Evolutionary conservation across 2,329 filamentous ascomycete species (phyloP).

Genomic region (Neofusicoccum sp.): DNA sequence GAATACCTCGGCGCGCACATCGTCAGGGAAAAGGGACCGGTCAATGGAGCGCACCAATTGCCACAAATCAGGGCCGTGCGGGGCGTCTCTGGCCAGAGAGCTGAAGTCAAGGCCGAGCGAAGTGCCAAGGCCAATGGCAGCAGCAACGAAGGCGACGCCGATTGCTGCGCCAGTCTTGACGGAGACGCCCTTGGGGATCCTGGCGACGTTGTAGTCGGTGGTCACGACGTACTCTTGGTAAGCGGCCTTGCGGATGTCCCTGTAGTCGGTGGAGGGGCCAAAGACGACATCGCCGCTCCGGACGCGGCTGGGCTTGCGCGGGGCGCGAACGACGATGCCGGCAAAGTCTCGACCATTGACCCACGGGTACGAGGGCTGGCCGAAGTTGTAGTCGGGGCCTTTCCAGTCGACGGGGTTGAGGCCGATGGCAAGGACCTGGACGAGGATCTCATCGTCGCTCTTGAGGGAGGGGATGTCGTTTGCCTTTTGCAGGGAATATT

Average conservation of each 20-base stretch:
- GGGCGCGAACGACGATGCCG: constrained; percentile 60
- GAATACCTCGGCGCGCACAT: constrained; percentile 66
- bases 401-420: constrained; percentile 80
- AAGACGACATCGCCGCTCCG: constrained; percentile 54
- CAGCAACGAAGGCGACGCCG: constrained; percentile 73
- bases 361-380: constrained; percentile 68
- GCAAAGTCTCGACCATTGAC: constrained; percentile 70
- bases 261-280: constrained; percentile 72
- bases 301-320: constrained; percentile 27
- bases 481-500: constrained; percentile 5
- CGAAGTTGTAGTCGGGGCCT: constrained; percentile 71
- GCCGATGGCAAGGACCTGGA: constrained; percentile 66
- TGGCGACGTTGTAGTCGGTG: constrained; percentile 66
- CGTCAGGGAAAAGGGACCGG: constrained; percentile 56
- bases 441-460: constrained; percentile 55
- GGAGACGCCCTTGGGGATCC: constrained; percentile 56
- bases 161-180: constrained; percentile 63
- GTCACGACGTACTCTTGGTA: constrained; percentile 72
- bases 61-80: constrained; percentile 61
- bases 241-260: constrained; percentile 70
- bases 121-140: constrained; percentile 66
- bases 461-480: constrained; percentile 12
- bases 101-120: constrained; percentile 70
- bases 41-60: constrained; percentile 53
- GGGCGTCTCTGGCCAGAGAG: constrained; percentile 35